A percentile compares a stretch with the other conserved stretches of the same genome.
Conservation (phyloP, 306 rosid species). For the Pachyrhizus erosus region DNA sequence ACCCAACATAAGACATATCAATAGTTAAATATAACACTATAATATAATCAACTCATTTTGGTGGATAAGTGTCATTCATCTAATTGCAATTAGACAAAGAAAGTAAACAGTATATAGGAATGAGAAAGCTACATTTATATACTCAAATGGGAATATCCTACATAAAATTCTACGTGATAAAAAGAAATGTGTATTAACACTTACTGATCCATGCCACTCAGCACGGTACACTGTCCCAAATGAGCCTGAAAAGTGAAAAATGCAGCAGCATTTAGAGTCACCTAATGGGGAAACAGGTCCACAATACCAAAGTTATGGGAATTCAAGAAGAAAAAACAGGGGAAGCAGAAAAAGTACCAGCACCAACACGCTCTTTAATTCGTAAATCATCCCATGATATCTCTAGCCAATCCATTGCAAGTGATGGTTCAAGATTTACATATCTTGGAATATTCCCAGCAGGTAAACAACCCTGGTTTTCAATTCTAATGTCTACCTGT, state of each 20-base stretch:
- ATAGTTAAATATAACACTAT: slow-evolving; percentile 17
- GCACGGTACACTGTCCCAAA: slow-evolving; percentile 98
- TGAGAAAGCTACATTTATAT: slow-evolving; percentile 6
- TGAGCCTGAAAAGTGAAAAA: slow-evolving; percentile 66
- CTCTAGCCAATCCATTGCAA: slow-evolving; percentile 99
- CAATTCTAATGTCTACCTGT: slow-evolving; percentile 52
- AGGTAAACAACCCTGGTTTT: slow-evolving; percentile 50
- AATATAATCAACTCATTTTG: slow-evolving; percentile 21
- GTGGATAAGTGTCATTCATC: slow-evolving; percentile 29
- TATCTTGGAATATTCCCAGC: slow-evolving; percentile 64
- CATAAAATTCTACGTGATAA: neutral
- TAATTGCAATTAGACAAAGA: slow-evolving; percentile 7
- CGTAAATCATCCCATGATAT: slow-evolving; percentile 93
- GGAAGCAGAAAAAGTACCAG: slow-evolving; percentile 64
- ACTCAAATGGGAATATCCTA: slow-evolving; percentile 9
- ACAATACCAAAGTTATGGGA: neutral
- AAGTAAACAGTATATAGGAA: neutral
- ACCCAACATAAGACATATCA: slow-evolving; percentile 8
- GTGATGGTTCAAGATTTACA: slow-evolving; percentile 87
- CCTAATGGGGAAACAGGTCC: slow-evolving; percentile 8
- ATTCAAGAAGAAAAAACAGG: neutral
- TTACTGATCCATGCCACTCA: slow-evolving; percentile 99
- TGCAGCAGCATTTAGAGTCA: slow-evolving; percentile 30
- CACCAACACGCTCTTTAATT: slow-evolving; percentile 92
- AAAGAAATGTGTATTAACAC: slow-evolving; percentile 39